phyloP scores from a whole-genome alignment of 305 asterid genomes.

The Lippia alba region DNA sequence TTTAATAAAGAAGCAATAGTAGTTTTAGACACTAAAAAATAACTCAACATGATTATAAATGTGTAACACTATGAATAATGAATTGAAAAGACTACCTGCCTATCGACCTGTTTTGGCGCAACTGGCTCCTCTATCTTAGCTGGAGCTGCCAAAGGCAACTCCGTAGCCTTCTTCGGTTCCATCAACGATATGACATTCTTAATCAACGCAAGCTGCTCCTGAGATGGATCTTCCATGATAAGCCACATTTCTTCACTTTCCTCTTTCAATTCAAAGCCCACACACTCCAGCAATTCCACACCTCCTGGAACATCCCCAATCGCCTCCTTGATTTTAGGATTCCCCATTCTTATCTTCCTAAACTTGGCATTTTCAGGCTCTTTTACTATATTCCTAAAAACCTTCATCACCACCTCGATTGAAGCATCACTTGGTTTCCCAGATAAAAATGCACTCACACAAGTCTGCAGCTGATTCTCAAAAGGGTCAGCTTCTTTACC shows the following conservation, averaged over 20 bases:
- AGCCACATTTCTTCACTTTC: slow-evolving; percentile 89
- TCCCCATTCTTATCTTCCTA: slow-evolving; percentile 87
- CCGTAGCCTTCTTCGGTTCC: slow-evolving; percentile 62
- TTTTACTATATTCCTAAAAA: slow-evolving; percentile 68
- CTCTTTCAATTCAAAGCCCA: slow-evolving; percentile 78
- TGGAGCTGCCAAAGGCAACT: slow-evolving; percentile 40
- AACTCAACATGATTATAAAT: slow-evolving; percentile 2
- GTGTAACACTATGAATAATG: background rate
- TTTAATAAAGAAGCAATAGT: background rate
- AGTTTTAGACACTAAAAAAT: background rate
- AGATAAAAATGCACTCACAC: slow-evolving; percentile 62
- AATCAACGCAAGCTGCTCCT: slow-evolving; percentile 53
- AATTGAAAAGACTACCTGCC: slow-evolving; percentile 63
- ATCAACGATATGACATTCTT: slow-evolving; percentile 54
- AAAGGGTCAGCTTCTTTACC: slow-evolving; percentile 35
- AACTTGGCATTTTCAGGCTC: slow-evolving; percentile 87
- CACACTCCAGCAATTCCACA: slow-evolving; percentile 78
- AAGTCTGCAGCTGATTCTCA: slow-evolving; percentile 54
- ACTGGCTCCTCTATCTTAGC: slow-evolving; percentile 47
- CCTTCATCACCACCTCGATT: slow-evolving; percentile 64
- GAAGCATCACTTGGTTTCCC: slow-evolving; percentile 72
- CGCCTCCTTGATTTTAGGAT: slow-evolving; percentile 90
- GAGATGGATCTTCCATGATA: slow-evolving; percentile 71
- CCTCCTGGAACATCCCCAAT: slow-evolving; percentile 81
- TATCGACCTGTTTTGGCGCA: slow-evolving; percentile 61